Evolutionary conservation across 306 rosid genomes (phyloP).

Genomic region (Fagus crenata): DNA sequence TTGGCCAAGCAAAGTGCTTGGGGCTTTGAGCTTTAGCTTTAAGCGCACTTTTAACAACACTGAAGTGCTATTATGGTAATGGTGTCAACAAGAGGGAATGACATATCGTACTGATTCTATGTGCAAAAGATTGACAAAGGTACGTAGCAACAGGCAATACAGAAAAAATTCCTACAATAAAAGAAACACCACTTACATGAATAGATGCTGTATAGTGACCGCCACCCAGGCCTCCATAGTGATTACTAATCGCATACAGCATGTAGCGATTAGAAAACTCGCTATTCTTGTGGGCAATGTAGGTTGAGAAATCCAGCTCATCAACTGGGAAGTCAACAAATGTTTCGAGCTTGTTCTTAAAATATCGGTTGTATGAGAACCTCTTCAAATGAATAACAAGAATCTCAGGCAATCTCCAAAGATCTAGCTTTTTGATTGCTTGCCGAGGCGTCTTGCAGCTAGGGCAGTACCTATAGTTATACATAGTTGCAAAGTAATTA

Average conservation of each 20-base stretch:
- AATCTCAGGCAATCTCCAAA: slow-evolving; percentile 91
- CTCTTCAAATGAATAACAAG: slow-evolving; percentile 87
- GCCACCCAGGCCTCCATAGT: slow-evolving; percentile 74
- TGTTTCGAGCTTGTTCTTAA: slow-evolving; percentile 73
- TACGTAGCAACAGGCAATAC: not conserved
- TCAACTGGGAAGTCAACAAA: slow-evolving; percentile 73
- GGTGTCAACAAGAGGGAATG: not conserved
- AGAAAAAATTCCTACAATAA: not conserved
- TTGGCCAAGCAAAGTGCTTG: too few relatives aligned
- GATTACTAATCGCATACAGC: slow-evolving; percentile 81
- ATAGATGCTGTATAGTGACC: slow-evolving; percentile 91
- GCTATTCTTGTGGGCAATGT: slow-evolving; percentile 34
- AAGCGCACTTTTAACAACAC: too few relatives aligned
- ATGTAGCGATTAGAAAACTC: slow-evolving; percentile 46
- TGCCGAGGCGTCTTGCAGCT: slow-evolving; percentile 69
- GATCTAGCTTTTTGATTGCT: slow-evolving; percentile 84
- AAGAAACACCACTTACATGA: slow-evolving; percentile 54
- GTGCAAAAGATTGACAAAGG: not conserved
- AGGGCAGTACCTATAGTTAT: slow-evolving; percentile 68
- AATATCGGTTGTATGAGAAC: slow-evolving; percentile 55
- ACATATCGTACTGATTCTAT: not conserved
- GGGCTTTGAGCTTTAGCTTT: too few relatives aligned
- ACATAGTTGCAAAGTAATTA: slow-evolving; percentile 23
- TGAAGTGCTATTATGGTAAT: not conserved
- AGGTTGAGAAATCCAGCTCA: slow-evolving; percentile 62